Evolutionary conservation across 2,329 filamentous ascomycete species (phyloP).

Genomic region (Aspergillus quadricinctus): DNA sequence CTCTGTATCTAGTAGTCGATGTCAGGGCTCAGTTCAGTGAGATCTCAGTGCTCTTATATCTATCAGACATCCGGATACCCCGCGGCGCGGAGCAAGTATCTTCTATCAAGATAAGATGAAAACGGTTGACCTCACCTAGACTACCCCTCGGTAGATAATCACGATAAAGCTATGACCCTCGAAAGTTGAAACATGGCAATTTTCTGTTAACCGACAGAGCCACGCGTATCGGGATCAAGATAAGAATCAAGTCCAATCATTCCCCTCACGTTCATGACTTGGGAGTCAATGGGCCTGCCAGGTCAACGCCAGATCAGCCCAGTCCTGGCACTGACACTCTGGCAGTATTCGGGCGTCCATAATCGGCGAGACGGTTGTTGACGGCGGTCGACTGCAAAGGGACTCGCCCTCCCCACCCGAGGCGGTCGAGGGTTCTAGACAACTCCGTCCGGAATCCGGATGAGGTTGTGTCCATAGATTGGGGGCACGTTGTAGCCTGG

Average conservation of each 20-base stretch:
- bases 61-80: neutral
- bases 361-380: neutral
- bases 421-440: conserved; percentile 6
- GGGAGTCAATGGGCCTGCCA: conserved; percentile 6
- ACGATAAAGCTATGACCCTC: neutral
- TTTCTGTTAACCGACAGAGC: conserved; percentile 16
- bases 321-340: neutral
- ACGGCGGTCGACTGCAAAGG: conserved; percentile 2
- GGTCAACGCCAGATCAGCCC: neutral
- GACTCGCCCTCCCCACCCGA: conserved; percentile 2
- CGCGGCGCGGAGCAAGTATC: neutral
- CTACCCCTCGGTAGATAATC: neutral
- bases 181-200: too few relatives aligned
- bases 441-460: conserved; percentile 4
- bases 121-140: neutral
- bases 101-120: neutral
- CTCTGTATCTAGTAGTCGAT: neutral
- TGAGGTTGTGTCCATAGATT: conserved; percentile 1
- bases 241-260: conserved; percentile 8
- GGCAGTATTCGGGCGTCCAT: conserved; percentile 9
- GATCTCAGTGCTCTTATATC: neutral
- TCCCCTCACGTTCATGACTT: conserved; percentile 6
- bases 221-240: conserved; percentile 15
- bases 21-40: neutral
- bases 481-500: neutral